Base-by-base conservation (phyloP, 176 grass and related monocot genomes). In the Bolboschoenus planiculmis region DNA sequence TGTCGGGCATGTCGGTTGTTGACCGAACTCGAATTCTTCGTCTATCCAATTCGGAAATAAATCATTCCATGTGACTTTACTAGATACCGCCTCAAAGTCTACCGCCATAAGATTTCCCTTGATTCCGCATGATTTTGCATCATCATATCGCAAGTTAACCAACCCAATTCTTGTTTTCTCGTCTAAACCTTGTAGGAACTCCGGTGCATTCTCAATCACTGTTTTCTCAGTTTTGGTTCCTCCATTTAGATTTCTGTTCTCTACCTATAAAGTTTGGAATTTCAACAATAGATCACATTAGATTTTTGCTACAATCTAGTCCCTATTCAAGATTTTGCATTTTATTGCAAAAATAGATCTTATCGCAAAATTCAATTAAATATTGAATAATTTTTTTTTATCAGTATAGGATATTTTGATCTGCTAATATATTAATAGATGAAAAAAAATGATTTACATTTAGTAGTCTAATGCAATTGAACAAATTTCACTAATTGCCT, bases 31-130 rank as follows among this genome's bases (percentile, higher is more conserved):
- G 78, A 88, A 88, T 83, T 97, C 95, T 86, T 97, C 95, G 79
- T 94, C 95, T 85, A 97, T 97, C 95, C 95, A 97, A 78, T 89
- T 90, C 56, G 95, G 95, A 87, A 86, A 94, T 18, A 97, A 68
- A 82, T 94, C 90, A 47, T 91, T 83, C 95, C 95, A 97, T 60
- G 20, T 40, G 58, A 94, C 89, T 80, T 81, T 60, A 34, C 60
- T 84, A 0, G 90, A 85, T 0, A 89, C 90, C 2, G 65, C 81
- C 27, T 94, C 95, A 58, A 94, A 90, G 3, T 81, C 81, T 18
- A 97, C 85, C 16, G 10, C 23, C 24, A 64, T 88, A 35, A 79
- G 78, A 27, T 72, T 87, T 31, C 88, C 92, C 58, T 90, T 85
- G 61, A 91, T 85, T 24, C 95, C 92, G 2, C 91, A 86, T 16